phyloP scores from a whole-genome alignment of 2,329 filamentous ascomycete genomes.

The Penicillium vulpinum region DNA sequence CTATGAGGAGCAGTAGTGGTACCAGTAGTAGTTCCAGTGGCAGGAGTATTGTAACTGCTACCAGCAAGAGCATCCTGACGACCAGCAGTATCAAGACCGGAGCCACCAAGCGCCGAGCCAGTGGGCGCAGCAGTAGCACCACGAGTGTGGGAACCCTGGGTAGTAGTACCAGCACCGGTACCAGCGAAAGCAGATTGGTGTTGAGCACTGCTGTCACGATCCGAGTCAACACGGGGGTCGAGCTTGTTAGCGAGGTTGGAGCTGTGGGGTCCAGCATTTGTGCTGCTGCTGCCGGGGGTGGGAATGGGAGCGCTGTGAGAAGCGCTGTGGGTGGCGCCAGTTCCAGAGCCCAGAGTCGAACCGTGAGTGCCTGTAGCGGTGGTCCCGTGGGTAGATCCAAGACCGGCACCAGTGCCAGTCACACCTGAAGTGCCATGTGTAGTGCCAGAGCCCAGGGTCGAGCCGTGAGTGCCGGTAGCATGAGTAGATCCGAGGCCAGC shows the following conservation, averaged over 20 bases:
- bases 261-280: slow-evolving; percentile 40
- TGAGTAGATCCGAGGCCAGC: neutral
- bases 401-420: neutral
- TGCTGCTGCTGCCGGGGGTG: neutral
- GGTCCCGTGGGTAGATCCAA: neutral
- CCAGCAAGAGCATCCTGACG: neutral
- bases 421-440: neutral
- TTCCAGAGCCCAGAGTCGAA: neutral
- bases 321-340: neutral
- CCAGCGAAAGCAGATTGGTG: neutral
- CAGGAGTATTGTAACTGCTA: neutral
- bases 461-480: neutral
- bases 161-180: neutral
- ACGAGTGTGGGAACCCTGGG: neutral
- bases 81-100: neutral
- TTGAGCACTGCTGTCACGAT: slow-evolving; percentile 29
- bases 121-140: neutral
- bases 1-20: slow-evolving; percentile 9
- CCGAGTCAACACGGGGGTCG: slow-evolving; percentile 39
- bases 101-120: neutral
- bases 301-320: neutral
- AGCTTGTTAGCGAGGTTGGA: slow-evolving; percentile 34
- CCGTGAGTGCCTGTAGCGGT: slow-evolving; percentile 11
- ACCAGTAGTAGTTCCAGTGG: neutral
- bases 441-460: neutral